Evolutionary conservation across 306 rosid genomes (phyloP).

Genomic region (Sicyos edulis): DNA sequence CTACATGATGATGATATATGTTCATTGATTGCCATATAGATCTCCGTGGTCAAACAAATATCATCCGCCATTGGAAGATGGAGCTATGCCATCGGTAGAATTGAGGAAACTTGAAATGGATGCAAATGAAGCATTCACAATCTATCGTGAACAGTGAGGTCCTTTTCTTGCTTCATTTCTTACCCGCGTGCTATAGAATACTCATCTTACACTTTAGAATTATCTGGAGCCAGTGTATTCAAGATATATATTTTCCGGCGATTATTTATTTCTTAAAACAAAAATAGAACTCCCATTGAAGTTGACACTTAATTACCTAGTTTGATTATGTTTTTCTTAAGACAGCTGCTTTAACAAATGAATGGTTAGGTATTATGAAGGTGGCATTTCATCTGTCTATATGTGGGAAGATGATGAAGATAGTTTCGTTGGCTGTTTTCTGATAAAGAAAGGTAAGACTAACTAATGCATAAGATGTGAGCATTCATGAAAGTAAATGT

Average conservation of each 20-base stretch:
- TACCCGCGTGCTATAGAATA: conserved; percentile 20
- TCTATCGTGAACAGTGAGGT: conserved; percentile 99
- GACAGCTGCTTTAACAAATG: conserved; percentile 42
- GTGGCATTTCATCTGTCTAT: conserved; percentile 96
- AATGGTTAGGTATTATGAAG: conserved; percentile 87
- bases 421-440: conserved; percentile 78
- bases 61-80: conserved; percentile 80
- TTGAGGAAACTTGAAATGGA: conserved; percentile 88
- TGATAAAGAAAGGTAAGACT: conserved; percentile 78
- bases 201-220: neutral
- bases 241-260: neutral
- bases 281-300: conserved; percentile 17
- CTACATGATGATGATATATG: neutral
- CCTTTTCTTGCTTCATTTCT: conserved; percentile 75
- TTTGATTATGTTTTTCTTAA: conserved; percentile 18
- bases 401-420: conserved; percentile 98
- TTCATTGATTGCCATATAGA: conserved; percentile 35
- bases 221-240: neutral
- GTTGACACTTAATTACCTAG: neutral
- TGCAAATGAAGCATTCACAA: conserved; percentile 85
- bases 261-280: neutral
- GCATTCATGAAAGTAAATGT: conserved; percentile 9
- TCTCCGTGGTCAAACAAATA: conserved; percentile 97
- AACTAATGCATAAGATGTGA: conserved; percentile 18
- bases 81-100: conserved; percentile 63